Conservation (phyloP, 257 asterid species). For the Fraxinus quadrangulata region DNA sequence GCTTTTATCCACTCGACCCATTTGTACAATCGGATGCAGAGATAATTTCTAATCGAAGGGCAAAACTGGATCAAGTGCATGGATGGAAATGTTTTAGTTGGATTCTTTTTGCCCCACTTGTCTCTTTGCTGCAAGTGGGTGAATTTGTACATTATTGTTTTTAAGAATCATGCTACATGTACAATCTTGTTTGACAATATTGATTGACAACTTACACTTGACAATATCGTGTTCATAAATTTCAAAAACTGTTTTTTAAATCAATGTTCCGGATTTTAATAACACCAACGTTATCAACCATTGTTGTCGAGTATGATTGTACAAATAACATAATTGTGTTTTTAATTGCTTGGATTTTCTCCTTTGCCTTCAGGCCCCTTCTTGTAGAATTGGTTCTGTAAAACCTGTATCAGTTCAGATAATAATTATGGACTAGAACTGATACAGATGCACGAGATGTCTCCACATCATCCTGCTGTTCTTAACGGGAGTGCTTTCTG, state of each 20-base stretch:
- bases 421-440: constrained; percentile 49
- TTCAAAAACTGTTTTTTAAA: too few species aligned
- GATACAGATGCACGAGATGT: constrained; percentile 13
- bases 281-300: too few species aligned
- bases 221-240: too few species aligned
- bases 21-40: constrained; percentile 22
- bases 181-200: too few species aligned
- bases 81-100: constrained; percentile 28
- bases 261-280: too few species aligned
- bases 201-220: too few species aligned
- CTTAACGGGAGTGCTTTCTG: constrained; percentile 37
- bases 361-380: constrained; percentile 33
- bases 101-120: constrained; percentile 44
- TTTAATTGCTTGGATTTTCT: constrained; percentile 52
- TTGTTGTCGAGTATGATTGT: too few species aligned
- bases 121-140: constrained; percentile 44
- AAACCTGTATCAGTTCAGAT: constrained; percentile 53
- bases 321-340: constrained; percentile 23
- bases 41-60: constrained; percentile 19
- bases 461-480: constrained; percentile 6
- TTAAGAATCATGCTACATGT: too few species aligned
- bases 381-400: constrained; percentile 55
- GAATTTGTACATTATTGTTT: constrained; percentile 51
- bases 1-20: constrained; percentile 20
- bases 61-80: constrained; percentile 28